Conservation (phyloP, 441 rosid species). For the Eutrema salsugineum region DNA sequence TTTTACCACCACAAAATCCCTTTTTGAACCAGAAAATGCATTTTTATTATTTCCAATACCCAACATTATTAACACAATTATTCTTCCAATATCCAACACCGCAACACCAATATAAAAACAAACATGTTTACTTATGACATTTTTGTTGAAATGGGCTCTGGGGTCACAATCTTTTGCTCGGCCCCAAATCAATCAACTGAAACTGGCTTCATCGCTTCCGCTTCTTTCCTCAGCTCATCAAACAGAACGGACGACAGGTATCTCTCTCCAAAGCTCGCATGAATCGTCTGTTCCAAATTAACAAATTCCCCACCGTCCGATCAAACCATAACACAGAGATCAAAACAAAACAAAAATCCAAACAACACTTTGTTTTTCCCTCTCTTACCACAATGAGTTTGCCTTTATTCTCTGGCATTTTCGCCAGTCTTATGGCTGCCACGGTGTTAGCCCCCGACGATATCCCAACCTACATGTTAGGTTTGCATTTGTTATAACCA, state of each 20-base stretch:
- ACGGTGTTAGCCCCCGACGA: constrained; percentile 93
- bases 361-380: background rate
- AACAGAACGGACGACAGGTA: constrained; percentile 78
- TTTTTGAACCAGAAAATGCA: background rate
- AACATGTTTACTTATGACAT: background rate
- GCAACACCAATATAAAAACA: background rate
- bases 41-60: background rate
- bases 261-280: constrained; percentile 93
- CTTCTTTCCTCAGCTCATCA: constrained; percentile 80
- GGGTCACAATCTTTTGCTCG: background rate
- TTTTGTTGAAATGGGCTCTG: background rate
- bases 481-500: background rate
- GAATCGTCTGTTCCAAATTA: constrained; percentile 51
- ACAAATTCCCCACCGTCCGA: background rate
- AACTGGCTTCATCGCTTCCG: constrained; percentile 88
- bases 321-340: background rate
- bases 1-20: background rate
- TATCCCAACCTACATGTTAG: constrained; percentile 70
- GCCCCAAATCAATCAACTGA: constrained; percentile 54
- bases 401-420: constrained; percentile 89
- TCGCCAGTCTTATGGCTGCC: constrained; percentile 75
- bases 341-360: background rate
- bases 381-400: constrained; percentile 84
- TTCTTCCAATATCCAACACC: background rate
- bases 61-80: background rate